Percentiles rank a stretch among this genome's conserved stretches.
Evolutionary conservation across 1,284 basidiomycete species (phyloP).

Genomic region (Pterula multifida): DNA sequence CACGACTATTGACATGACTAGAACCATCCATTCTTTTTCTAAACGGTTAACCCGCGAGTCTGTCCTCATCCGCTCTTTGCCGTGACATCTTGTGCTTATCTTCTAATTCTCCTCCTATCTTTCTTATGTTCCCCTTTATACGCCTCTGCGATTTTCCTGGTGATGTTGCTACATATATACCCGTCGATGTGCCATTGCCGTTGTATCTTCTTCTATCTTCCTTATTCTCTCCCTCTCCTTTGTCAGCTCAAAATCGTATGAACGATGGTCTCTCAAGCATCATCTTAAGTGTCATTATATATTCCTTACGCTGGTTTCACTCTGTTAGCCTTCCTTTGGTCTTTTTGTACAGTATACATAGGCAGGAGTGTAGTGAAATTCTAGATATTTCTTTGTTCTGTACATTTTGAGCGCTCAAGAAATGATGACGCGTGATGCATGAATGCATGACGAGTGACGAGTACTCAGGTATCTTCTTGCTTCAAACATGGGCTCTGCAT

Average conservation of each 20-base stretch:
- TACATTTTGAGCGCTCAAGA: neutral
- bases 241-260: slow-evolving; percentile 11
- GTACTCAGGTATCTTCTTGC: slow-evolving; percentile 1
- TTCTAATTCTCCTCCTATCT: slow-evolving; percentile 18
- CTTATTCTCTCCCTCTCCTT: slow-evolving; percentile 10
- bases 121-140: slow-evolving; percentile 19
- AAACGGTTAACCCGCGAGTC: neutral
- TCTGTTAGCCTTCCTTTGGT: neutral
- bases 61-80: slow-evolving; percentile 13
- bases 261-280: slow-evolving; percentile 4
- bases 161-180: slow-evolving; percentile 13
- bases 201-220: neutral
- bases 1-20: slow-evolving; percentile 18
- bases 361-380: neutral
- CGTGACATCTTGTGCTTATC: slow-evolving; percentile 16
- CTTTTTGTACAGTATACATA: neutral
- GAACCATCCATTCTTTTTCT: slow-evolving; percentile 14
- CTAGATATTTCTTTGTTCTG: neutral
- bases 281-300: slow-evolving; percentile 6
- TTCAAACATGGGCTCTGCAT: slow-evolving; percentile 48
- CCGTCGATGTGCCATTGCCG: neutral
- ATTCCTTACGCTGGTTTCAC: neutral
- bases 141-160: slow-evolving; percentile 13
- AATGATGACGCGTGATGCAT: neutral
- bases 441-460: neutral